Percentiles rank a stretch among this genome's conserved stretches.
Conservation (phyloP, 2,329 filamentous ascomycete species). For the Beauveria caledonica region DNA sequence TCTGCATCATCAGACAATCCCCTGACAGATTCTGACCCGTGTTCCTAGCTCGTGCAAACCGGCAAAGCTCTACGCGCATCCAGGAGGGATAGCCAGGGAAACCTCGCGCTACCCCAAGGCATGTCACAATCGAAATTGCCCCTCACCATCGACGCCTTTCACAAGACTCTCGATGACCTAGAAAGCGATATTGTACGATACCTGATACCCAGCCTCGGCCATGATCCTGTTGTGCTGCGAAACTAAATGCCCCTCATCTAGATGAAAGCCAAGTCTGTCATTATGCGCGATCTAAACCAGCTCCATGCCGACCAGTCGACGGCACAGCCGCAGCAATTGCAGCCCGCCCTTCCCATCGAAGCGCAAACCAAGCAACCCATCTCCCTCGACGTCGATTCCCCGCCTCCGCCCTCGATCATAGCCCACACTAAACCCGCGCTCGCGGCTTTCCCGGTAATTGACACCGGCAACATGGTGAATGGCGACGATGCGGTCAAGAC, state of each 20-base stretch:
- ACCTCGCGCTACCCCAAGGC: slow-evolving; percentile 24
- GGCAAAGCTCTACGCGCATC: slow-evolving; percentile 47
- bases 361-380: slow-evolving; percentile 28
- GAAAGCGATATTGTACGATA: slow-evolving; percentile 48
- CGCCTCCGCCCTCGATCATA: slow-evolving; percentile 17
- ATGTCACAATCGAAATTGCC: slow-evolving; percentile 34
- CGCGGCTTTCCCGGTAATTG: slow-evolving; percentile 51
- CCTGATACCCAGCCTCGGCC: neutral
- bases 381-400: slow-evolving; percentile 29
- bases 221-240: neutral
- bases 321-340: slow-evolving; percentile 14
- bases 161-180: slow-evolving; percentile 46
- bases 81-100: slow-evolving; percentile 36
- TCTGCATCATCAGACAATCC: neutral
- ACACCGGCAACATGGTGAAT: slow-evolving; percentile 14
- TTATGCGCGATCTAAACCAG: slow-evolving; percentile 45
- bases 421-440: slow-evolving; percentile 10
- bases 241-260: slow-evolving; percentile 14
- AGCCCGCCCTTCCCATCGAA: slow-evolving; percentile 24
- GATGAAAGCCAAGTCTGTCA: slow-evolving; percentile 44
- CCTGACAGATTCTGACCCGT: slow-evolving; percentile 10
- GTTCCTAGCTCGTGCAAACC: slow-evolving; percentile 45
- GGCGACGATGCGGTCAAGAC: slow-evolving; percentile 18
- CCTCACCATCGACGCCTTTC: slow-evolving; percentile 40
- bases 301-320: slow-evolving; percentile 22